phyloP scores from a whole-genome alignment of 768 basidiomycete species.

The Pholiota molesta region DNA sequence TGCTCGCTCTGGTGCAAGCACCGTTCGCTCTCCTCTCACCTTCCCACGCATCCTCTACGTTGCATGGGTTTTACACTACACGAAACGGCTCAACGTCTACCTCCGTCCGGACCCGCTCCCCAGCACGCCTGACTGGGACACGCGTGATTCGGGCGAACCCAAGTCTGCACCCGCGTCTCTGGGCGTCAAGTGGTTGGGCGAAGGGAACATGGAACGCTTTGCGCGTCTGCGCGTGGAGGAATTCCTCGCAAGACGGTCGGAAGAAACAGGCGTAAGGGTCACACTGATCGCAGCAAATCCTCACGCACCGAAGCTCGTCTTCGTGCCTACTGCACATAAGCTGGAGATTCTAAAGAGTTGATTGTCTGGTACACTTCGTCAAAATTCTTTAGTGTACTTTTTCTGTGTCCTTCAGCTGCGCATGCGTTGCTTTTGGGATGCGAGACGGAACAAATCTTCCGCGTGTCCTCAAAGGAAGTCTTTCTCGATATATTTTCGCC shows the following conservation, averaged over 20 bases:
- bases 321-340: slow-evolving; percentile 11
- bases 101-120: slow-evolving; percentile 60
- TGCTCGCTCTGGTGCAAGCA: slow-evolving; percentile 40
- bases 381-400: slow-evolving; percentile 49
- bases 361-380: slow-evolving; percentile 47
- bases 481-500: slow-evolving; percentile 39
- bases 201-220: slow-evolving; percentile 34
- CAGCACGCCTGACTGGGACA: slow-evolving; percentile 31
- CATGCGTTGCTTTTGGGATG: slow-evolving; percentile 45
- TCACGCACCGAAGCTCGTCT: slow-evolving; percentile 25
- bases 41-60: slow-evolving; percentile 64
- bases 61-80: slow-evolving; percentile 64
- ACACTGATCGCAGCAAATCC: slow-evolving; percentile 42
- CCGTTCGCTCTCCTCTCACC: slow-evolving; percentile 57
- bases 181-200: slow-evolving; percentile 38
- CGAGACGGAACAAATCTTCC: slow-evolving; percentile 41
- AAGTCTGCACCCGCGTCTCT: slow-evolving; percentile 20
- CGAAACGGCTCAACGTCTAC: slow-evolving; percentile 57
- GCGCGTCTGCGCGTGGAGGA: slow-evolving; percentile 32
- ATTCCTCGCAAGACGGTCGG: slow-evolving; percentile 38
- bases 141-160: slow-evolving; percentile 11
- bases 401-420: slow-evolving; percentile 39
- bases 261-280: slow-evolving; percentile 37
- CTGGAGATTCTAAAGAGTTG: slow-evolving; percentile 16
- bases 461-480: slow-evolving; percentile 35